Percentiles rank a stretch among this genome's conserved stretches.
Evolutionary conservation across 2,329 filamentous ascomycete species (phyloP).

Genomic region (Rhynchosporium agropyri): DNA sequence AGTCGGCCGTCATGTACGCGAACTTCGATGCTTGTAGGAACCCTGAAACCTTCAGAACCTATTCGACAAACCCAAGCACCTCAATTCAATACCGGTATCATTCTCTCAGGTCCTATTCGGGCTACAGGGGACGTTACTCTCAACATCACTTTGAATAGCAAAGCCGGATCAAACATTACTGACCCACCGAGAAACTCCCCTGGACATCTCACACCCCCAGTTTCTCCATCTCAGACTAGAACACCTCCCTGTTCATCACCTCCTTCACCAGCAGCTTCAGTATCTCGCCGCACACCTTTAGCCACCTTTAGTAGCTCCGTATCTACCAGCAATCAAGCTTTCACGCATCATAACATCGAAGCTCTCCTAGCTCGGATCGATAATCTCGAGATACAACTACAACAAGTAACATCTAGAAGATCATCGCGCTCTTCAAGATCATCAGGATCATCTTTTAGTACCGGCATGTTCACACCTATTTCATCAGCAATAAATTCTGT

Average conservation of each 20-base stretch:
- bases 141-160: not conserved
- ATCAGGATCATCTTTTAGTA: not conserved
- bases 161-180: not conserved
- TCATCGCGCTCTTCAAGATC: constrained; percentile 1
- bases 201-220: not conserved
- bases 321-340: not conserved
- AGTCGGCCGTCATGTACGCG: not conserved
- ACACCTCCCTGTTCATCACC: not conserved
- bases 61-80: not conserved
- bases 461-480: not conserved
- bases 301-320: not conserved
- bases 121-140: not conserved
- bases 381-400: not conserved
- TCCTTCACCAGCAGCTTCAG: not conserved
- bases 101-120: not conserved
- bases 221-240: too few relatives aligned
- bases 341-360: not conserved
- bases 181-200: not conserved
- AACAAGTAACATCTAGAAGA: not conserved
- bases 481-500: not conserved
- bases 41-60: not conserved
- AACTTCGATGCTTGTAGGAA: not conserved
- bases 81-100: not conserved
- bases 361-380: not conserved
- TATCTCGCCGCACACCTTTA: not conserved